phyloP scores from a whole-genome alignment of 352 stramenopile genomes.

The Elongisporangium anandrum region DNA sequence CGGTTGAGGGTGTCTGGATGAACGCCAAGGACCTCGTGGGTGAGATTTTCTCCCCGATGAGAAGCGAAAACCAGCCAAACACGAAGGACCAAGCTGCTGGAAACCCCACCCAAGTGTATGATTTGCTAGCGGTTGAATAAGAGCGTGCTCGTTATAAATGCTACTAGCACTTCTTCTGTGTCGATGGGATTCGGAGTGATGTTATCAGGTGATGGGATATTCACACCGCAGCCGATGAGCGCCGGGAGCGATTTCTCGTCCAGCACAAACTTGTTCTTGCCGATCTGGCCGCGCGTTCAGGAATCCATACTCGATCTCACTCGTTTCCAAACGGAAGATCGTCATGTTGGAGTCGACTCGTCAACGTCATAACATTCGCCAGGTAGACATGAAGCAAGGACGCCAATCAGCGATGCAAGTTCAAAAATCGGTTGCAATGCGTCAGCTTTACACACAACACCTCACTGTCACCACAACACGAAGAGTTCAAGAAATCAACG shows the following conservation, averaged over 20 bases:
- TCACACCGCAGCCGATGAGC: slow-evolving; percentile 66
- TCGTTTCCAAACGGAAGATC: slow-evolving; percentile 79
- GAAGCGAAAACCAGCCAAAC: too few relatives aligned
- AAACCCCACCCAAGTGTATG: too few relatives aligned
- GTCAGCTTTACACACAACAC: too few relatives aligned
- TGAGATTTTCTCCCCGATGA: background rate
- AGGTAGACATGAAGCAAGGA: too few relatives aligned
- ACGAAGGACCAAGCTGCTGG: too few relatives aligned
- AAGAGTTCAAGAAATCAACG: background rate
- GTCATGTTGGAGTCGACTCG: slow-evolving; percentile 37
- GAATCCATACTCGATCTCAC: slow-evolving; percentile 82
- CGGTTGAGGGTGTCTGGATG: slow-evolving; percentile 45
- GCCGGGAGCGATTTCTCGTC: slow-evolving; percentile 61
- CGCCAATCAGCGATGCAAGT: too few relatives aligned
- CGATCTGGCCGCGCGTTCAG: slow-evolving; percentile 76
- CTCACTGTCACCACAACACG: too few relatives aligned
- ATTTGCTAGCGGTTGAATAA: too few relatives aligned
- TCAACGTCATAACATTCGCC: slow-evolving; percentile 27
- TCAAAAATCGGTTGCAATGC: too few relatives aligned
- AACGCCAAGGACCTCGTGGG: slow-evolving; percentile 29
- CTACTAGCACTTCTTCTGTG: too few relatives aligned
- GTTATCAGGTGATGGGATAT: slow-evolving; percentile 79
- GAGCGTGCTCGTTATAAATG: too few relatives aligned
- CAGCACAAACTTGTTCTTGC: slow-evolving; percentile 60
- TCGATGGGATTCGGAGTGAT: slow-evolving; percentile 82